These are phyloP conservation scores for Tothia fuscella DNA, from an alignment of 2,329 filamentous ascomycete species.

Conservation along the genomic window DNA sequence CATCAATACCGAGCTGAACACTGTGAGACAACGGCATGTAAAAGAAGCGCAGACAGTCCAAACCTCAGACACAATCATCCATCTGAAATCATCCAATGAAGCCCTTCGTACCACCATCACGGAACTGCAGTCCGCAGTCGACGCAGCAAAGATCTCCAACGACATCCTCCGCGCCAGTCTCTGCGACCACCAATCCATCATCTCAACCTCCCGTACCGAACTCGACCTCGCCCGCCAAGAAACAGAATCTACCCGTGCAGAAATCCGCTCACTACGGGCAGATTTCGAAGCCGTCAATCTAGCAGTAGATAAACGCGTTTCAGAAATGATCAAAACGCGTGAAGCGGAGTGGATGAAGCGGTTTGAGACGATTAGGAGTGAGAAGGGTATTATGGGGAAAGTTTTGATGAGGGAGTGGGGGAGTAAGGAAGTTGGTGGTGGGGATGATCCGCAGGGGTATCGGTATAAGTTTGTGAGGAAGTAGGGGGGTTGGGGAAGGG, in stretches of 20 bases:
- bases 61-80: too few species aligned
- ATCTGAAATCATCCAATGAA: too few species aligned
- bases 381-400: slow-evolving; percentile 22
- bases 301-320: slow-evolving; percentile 8
- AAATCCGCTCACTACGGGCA: background rate
- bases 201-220: background rate
- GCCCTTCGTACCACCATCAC: background rate
- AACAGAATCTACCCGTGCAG: background rate
- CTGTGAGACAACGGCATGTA: too few species aligned
- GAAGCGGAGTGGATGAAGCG: slow-evolving; percentile 10
- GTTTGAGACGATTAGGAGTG: slow-evolving; percentile 15
- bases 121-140: background rate
- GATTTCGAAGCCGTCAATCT: slow-evolving; percentile 9
- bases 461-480: slow-evolving; percentile 17
- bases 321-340: slow-evolving; percentile 7
- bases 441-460: slow-evolving; percentile 22
- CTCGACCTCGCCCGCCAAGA: background rate
- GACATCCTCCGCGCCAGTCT: too few species aligned
- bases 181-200: background rate
- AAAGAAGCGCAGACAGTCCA: too few species aligned
- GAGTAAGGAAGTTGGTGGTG: slow-evolving; percentile 32
- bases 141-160: background rate
- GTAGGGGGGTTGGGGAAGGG: too few species aligned
- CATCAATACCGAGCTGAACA: too few species aligned
- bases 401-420: slow-evolving; percentile 77